phyloP scores from a whole-genome alignment of 345 rosid species.

The Ceriops decandra region DNA sequence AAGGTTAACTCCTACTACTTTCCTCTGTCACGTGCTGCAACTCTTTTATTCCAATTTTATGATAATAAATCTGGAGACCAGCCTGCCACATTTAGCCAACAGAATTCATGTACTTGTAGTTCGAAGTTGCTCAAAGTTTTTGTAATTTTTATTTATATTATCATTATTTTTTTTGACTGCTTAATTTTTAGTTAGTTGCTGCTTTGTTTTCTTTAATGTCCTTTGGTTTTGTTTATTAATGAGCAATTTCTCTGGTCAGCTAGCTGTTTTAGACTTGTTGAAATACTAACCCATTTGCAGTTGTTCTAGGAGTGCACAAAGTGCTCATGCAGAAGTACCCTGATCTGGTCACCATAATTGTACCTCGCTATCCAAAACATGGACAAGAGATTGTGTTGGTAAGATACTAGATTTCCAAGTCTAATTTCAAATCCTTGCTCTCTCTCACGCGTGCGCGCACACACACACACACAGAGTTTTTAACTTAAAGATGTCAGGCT shows the following conservation, averaged over 20 bases:
- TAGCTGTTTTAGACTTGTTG: slow-evolving; percentile 5
- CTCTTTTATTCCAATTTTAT: slow-evolving; percentile 5
- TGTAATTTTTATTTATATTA: neutral
- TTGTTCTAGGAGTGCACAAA: slow-evolving; percentile 61
- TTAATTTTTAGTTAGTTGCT: neutral
- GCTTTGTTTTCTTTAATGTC: neutral
- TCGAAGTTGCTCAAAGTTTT: too few relatives aligned
- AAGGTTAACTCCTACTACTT: slow-evolving; percentile 40
- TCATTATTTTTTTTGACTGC: neutral
- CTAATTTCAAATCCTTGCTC: neutral
- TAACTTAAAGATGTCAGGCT: too few relatives aligned
- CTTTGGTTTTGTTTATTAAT: neutral
- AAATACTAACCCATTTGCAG: slow-evolving; percentile 45
- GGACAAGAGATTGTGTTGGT: slow-evolving; percentile 70
- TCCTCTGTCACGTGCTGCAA: neutral
- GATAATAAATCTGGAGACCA: neutral
- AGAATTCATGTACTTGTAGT: too few relatives aligned
- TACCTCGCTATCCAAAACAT: slow-evolving; percentile 78
- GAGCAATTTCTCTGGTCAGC: neutral
- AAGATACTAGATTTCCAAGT: slow-evolving; percentile 24
- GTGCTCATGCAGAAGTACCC: slow-evolving; percentile 47
- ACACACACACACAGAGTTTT: too few relatives aligned
- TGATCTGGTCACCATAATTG: slow-evolving; percentile 55
- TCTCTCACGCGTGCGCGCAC: too few relatives aligned
- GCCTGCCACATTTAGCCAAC: neutral